Conservation (phyloP, 257 asterid genomes). For the Lithospermum erythrorhizon region DNA sequence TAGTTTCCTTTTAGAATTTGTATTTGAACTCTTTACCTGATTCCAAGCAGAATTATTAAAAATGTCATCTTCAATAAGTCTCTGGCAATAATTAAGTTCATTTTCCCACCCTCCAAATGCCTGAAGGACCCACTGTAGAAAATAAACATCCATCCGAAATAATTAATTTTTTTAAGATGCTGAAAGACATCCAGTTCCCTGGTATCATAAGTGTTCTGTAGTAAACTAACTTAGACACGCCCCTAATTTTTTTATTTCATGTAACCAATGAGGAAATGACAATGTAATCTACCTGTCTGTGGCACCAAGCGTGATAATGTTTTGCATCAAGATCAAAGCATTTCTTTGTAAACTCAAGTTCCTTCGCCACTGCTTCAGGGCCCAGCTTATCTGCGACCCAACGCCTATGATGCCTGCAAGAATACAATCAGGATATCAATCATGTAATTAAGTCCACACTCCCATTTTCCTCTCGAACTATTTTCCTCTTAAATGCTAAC, state of each 20-base stretch:
- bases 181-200: neutral
- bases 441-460: no score
- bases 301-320: slow-evolving; percentile 97
- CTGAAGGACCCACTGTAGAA: slow-evolving; percentile 89
- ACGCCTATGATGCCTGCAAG: slow-evolving; percentile 86
- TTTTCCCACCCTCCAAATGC: slow-evolving; percentile 95
- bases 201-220: no score
- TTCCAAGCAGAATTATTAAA: slow-evolving; percentile 98
- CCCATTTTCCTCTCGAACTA: no score
- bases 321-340: slow-evolving; percentile 71
- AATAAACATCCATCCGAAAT: slow-evolving; percentile 9
- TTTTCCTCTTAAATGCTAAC: no score
- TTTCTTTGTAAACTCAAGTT: slow-evolving; percentile 65
- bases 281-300: slow-evolving; percentile 60
- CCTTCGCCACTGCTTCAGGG: slow-evolving; percentile 30
- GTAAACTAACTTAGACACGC: no score
- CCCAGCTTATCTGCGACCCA: slow-evolving; percentile 96
- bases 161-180: slow-evolving; percentile 1
- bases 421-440: neutral
- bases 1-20: neutral
- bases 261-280: slow-evolving; percentile 5
- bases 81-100: slow-evolving; percentile 71
- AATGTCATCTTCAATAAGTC: slow-evolving; percentile 68
- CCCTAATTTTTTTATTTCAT: no score
- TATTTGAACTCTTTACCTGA: slow-evolving; percentile 47